These are phyloP conservation scores for Avicennia marina DNA, from an alignment of 257 asterid genomes.

Conservation along the genomic window DNA sequence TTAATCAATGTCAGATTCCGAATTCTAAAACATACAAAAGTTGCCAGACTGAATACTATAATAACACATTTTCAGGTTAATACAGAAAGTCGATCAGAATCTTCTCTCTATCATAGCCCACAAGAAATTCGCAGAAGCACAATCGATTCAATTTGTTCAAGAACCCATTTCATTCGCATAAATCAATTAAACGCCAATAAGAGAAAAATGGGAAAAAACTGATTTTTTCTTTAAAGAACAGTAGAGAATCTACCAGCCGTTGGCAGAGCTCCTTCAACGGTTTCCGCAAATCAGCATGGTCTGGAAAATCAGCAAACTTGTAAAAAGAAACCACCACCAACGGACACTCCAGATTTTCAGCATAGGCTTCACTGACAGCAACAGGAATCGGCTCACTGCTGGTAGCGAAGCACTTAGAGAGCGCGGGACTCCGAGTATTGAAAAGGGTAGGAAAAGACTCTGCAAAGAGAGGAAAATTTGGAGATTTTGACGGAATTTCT, in stretches of 20 bases:
- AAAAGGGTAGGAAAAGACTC: slow-evolving; percentile 37
- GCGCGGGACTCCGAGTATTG: slow-evolving; percentile 20
- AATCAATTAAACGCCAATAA: background rate
- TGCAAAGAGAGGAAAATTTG: slow-evolving; percentile 19
- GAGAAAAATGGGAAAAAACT: background rate
- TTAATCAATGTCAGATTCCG: background rate
- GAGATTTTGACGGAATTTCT: slow-evolving; percentile 25
- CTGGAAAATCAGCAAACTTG: slow-evolving; percentile 75
- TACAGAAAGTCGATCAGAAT: slow-evolving; percentile 4
- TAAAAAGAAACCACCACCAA: slow-evolving; percentile 84
- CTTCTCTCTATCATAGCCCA: background rate
- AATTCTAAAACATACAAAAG: background rate
- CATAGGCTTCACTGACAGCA: slow-evolving; percentile 4
- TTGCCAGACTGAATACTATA: background rate
- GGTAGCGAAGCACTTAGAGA: slow-evolving; percentile 31
- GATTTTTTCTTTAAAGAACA: background rate
- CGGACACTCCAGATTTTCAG: slow-evolving; percentile 22
- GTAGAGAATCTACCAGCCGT: slow-evolving; percentile 47
- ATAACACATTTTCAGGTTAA: background rate
- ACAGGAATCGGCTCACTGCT: slow-evolving; percentile 15
- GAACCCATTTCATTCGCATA: background rate
- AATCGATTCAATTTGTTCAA: slow-evolving; percentile 10
- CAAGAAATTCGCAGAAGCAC: background rate
- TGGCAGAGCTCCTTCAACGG: slow-evolving; percentile 78
- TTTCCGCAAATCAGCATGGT: slow-evolving; percentile 64